Conservation (phyloP, 2,329 filamentous ascomycete species). For the Daldinia sp. region DNA sequence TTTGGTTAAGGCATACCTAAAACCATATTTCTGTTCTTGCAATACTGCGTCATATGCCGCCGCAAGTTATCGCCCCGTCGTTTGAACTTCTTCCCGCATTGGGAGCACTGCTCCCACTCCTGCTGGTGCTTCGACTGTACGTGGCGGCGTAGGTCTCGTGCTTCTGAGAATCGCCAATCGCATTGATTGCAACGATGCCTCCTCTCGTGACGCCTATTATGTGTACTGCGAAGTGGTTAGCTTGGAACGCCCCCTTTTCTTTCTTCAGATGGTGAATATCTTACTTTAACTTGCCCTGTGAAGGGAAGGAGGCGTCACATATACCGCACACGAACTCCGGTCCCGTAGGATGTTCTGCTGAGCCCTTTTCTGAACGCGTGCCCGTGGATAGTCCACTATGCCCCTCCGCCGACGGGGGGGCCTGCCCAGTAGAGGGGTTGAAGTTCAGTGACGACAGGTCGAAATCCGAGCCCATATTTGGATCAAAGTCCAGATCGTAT, state of each 20-base stretch:
- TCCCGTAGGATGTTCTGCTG: slow-evolving; percentile 1
- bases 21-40: slow-evolving; percentile 17
- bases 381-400: background rate
- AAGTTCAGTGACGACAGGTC: slow-evolving; percentile 10
- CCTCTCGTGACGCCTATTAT: slow-evolving; percentile 26
- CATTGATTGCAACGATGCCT: slow-evolving; percentile 27
- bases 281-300: slow-evolving; percentile 24
- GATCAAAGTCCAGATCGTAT: background rate
- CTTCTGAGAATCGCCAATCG: slow-evolving; percentile 23
- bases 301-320: slow-evolving; percentile 10
- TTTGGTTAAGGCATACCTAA: too few species aligned
- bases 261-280: too few species aligned
- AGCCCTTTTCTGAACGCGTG: background rate
- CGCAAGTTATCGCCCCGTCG: slow-evolving; percentile 31
- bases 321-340: slow-evolving; percentile 3
- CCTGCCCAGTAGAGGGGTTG: background rate
- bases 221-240: slow-evolving; percentile 9
- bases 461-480: slow-evolving; percentile 1
- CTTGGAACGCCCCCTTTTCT: background rate
- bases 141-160: slow-evolving; percentile 32
- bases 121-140: slow-evolving; percentile 28
- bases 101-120: slow-evolving; percentile 18
- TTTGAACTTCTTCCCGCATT: slow-evolving; percentile 25
- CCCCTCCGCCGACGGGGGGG: background rate
- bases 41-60: slow-evolving; percentile 32